Percentiles rank a stretch among this genome's conserved stretches.
phyloP scores from a whole-genome alignment of 805 yeast genomes.

The Cyberlindnera suaveolens region DNA sequence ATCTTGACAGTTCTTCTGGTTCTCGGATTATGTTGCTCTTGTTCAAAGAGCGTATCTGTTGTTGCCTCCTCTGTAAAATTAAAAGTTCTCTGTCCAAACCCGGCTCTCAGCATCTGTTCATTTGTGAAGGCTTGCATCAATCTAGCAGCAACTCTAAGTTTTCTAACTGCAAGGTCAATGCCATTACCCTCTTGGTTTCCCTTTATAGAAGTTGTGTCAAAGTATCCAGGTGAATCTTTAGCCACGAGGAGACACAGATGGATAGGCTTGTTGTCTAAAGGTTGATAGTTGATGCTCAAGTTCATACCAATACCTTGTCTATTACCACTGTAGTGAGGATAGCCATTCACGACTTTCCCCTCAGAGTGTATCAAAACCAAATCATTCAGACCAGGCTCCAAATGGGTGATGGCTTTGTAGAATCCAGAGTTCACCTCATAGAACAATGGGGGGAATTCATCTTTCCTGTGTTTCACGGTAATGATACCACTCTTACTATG shows the following conservation, averaged over 20 bases:
- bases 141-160: slow-evolving; percentile 76
- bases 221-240: slow-evolving; percentile 61
- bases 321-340: slow-evolving; percentile 11
- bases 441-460: slow-evolving; percentile 51
- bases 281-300: slow-evolving; percentile 42
- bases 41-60: slow-evolving; percentile 44
- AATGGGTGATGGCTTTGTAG: slow-evolving; percentile 71
- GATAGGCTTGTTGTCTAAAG: slow-evolving; percentile 68
- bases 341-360: slow-evolving; percentile 31
- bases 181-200: slow-evolving; percentile 51
- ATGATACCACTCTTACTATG: slow-evolving; percentile 28
- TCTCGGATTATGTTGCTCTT: slow-evolving; percentile 30
- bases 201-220: slow-evolving; percentile 60
- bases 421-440: slow-evolving; percentile 63
- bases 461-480: slow-evolving; percentile 37
- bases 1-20: slow-evolving; percentile 60
- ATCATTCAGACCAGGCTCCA: slow-evolving; percentile 62
- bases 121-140: slow-evolving; percentile 88
- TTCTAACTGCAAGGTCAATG: slow-evolving; percentile 62
- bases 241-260: slow-evolving; percentile 76
- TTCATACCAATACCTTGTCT: slow-evolving; percentile 1
- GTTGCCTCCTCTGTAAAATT: slow-evolving; percentile 63
- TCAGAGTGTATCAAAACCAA: slow-evolving; percentile 44
- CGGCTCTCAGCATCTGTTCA: slow-evolving; percentile 78
- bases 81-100: slow-evolving; percentile 75